phyloP scores from a whole-genome alignment of 257 asterid genomes.

The Capsicum rhomboideum region DNA sequence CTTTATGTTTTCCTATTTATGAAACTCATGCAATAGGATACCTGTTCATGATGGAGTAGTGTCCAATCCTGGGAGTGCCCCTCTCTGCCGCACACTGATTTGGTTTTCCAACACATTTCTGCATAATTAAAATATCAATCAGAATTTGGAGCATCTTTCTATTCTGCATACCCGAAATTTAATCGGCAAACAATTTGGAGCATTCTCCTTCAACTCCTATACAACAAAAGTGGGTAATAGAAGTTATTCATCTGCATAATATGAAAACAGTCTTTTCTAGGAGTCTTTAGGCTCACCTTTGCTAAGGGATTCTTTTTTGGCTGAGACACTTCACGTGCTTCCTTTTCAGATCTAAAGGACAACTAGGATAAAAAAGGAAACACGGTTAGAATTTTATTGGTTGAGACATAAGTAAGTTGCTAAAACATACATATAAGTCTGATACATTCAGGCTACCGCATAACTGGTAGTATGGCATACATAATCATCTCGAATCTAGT shows the following conservation, averaged over 20 bases:
- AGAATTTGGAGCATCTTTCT: not conserved
- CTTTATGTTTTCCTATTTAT: too few species aligned
- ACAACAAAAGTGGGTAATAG: not conserved
- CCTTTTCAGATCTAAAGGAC: conserved; percentile 40
- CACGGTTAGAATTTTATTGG: not conserved
- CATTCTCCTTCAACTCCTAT: conserved; percentile 44
- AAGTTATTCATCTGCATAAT: not conserved
- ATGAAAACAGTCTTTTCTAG: not conserved
- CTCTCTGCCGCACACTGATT: conserved; percentile 46
- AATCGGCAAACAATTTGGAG: conserved; percentile 31
- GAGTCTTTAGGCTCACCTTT: conserved; percentile 35
- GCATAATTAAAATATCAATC: not conserved
- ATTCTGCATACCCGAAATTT: conserved; percentile 40
- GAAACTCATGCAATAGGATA: too few species aligned
- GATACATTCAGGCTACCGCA: not conserved
- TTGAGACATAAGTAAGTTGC: not conserved
- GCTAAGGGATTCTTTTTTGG: conserved; percentile 14
- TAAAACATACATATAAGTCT: not conserved
- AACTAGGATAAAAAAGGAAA: conserved; percentile 30
- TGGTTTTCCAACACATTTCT: conserved; percentile 43
- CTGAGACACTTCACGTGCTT: conserved; percentile 15
- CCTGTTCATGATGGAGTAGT: too few species aligned
- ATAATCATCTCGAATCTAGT: too few species aligned
- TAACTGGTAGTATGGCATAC: not conserved
- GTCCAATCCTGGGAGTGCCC: conserved; percentile 28